Conservation (phyloP, 345 rosid species). For the Rhodamnia argentea region DNA sequence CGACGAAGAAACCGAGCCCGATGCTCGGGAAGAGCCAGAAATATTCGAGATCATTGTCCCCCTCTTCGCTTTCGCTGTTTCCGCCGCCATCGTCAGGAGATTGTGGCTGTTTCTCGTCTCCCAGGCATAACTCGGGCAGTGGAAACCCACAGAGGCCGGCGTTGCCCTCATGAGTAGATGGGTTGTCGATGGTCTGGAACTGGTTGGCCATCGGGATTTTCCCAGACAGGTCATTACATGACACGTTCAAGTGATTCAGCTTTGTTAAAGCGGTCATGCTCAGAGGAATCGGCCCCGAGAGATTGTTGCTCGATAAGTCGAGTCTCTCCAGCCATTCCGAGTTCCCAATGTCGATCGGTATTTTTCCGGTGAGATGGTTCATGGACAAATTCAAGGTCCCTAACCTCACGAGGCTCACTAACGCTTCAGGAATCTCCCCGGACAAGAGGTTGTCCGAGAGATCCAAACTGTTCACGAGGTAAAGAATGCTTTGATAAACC, state of each 20-base stretch:
- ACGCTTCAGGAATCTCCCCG: conserved; percentile 14
- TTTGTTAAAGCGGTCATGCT: background rate
- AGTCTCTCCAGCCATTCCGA: conserved; percentile 19
- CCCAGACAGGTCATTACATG: background rate
- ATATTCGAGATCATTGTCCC: background rate
- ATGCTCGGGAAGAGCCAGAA: background rate
- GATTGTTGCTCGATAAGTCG: conserved; percentile 37
- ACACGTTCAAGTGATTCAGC: background rate
- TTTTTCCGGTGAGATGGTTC: conserved; percentile 32
- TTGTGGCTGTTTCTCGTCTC: background rate
- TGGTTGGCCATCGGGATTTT: background rate
- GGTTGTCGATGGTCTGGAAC: background rate
- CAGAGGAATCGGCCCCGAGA: conserved; percentile 32
- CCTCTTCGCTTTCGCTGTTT: background rate
- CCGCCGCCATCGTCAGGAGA: background rate
- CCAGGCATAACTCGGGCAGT: background rate
- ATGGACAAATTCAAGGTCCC: conserved; percentile 28
- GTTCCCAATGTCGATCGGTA: conserved; percentile 28
- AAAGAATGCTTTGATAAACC: background rate
- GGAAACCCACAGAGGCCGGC: background rate
- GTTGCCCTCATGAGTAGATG: background rate
- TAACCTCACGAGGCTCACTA: conserved; percentile 14
- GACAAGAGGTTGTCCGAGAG: conserved; percentile 18
- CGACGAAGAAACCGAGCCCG: background rate
- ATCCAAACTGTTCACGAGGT: conserved; percentile 16